Conservation (phyloP, 2,329 filamentous ascomycete genomes). For the Ophiocordyceps australis region DNA sequence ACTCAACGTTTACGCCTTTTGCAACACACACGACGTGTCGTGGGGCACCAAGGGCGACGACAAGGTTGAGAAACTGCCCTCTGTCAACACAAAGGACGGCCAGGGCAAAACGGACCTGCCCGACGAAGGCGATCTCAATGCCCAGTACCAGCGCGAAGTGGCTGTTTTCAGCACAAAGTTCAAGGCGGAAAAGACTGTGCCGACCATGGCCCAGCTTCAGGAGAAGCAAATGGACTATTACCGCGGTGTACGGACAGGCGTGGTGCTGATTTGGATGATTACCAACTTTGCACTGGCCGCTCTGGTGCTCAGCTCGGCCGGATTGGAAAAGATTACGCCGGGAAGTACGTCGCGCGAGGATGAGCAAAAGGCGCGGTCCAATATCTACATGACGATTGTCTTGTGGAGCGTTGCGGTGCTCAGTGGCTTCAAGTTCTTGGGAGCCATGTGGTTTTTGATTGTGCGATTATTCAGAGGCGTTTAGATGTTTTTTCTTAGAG, state of each 20-base stretch:
- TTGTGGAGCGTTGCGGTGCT: conserved; percentile 78
- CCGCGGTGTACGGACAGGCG: conserved; percentile 80
- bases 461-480: conserved; percentile 68
- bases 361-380: conserved; percentile 36
- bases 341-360: conserved; percentile 18
- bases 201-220: conserved; percentile 33
- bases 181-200: conserved; percentile 48
- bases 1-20: conserved; percentile 97
- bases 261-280: conserved; percentile 93
- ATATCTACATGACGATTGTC: conserved; percentile 73
- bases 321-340: conserved; percentile 49
- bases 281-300: conserved; percentile 81
- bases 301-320: conserved; percentile 71
- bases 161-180: conserved; percentile 56
- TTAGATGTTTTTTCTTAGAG: too few relatives aligned
- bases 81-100: conserved; percentile 77
- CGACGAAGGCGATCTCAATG: conserved; percentile 87
- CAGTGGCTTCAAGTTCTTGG: conserved; percentile 72
- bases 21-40: conserved; percentile 93
- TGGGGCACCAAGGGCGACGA: conserved; percentile 98
- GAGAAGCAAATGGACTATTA: conserved; percentile 98
- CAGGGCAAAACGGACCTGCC: conserved; percentile 86
- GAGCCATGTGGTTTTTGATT: conserved; percentile 82
- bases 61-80: conserved; percentile 79
- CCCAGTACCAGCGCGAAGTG: conserved; percentile 81